Evolutionary conservation across 495 filamentous ascomycete species (phyloP), one percentile per base, ranked within the genome.

Genomic region (Tuber brumale): DNA sequence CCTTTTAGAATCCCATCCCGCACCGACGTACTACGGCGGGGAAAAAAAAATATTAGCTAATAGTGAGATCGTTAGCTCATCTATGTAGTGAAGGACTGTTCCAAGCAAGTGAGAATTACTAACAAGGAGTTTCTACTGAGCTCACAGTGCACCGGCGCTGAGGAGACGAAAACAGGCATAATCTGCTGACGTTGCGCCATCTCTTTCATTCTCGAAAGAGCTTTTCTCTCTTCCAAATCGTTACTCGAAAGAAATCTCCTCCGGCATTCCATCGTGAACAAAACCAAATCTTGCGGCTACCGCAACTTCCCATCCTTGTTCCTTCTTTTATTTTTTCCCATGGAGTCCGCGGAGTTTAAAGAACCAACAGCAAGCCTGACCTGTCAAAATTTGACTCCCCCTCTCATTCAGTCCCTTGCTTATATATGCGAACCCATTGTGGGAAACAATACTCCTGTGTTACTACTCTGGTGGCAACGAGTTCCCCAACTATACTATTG

Each of bases 111-210:
- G 51, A 61, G 51, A 27, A 57, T n/a, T n/a, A 57, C 2, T 27
- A 48, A 8, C n/a, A n/a, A 9, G 51, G 45, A 6, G 51, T 31
- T 31, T 23, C 51, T 14, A 14, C 51, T 61, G 2, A 61, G 7
- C 7, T 31, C 10, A 31, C 51, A 7, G n/a, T 21, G 19, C 14
- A n/a, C 31, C 78, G 48, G 73, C 70, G 73, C 78, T 79, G 73
- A 66, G 45, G 69, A 27, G 51, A 12, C 10, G 12, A 48, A 78
- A 75, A 75, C 72, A 45, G 27, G 42, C 39, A 69, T 39, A 46
- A 75, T 75, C 73, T 72, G 76, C 42, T 78, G 80, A 70, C 31
- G 81, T 83, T 45, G 80, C 78, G 75, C 81, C 76, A 72, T 83
- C n/a, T 81, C 51, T 61, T 27, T n/a, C 45, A 77, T 76, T 75